A percentile compares a stretch with the other conserved stretches of the same genome.
Conservation (phyloP, 2,329 filamentous ascomycete species). For the Phoma sp. region DNA sequence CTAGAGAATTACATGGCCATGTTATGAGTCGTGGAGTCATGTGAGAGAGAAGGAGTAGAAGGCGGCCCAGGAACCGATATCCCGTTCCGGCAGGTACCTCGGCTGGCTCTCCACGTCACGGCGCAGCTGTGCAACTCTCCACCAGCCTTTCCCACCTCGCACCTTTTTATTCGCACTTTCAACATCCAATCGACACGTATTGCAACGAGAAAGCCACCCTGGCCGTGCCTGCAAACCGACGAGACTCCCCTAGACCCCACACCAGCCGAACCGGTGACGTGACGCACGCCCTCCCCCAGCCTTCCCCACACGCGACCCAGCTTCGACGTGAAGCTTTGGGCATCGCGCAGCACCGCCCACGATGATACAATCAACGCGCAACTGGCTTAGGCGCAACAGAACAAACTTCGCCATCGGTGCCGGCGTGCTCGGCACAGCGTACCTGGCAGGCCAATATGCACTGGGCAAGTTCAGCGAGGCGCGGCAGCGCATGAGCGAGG, state of each 20-base stretch:
- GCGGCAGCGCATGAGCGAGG: conserved; percentile 93
- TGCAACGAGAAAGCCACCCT: too few species aligned
- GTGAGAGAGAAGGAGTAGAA: background rate
- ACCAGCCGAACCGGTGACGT: background rate
- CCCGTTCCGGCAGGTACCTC: conserved; percentile 12
- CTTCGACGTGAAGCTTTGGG: conserved; percentile 7
- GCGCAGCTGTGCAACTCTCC: background rate
- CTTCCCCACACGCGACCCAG: conserved; percentile 11
- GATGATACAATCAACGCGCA: conserved; percentile 77
- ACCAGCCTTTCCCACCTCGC: background rate
- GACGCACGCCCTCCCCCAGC: background rate
- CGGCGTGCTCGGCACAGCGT: conserved; percentile 86
- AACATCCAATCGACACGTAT: background rate
- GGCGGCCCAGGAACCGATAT: background rate
- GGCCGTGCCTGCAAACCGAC: background rate
- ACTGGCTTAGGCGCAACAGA: conserved; percentile 91
- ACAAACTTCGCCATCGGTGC: conserved; percentile 87
- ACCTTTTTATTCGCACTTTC: background rate
- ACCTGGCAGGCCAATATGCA: conserved; percentile 92
- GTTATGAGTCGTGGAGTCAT: background rate
- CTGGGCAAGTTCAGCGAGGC: conserved; percentile 90
- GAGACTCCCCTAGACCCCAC: too few species aligned
- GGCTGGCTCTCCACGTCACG: conserved; percentile 8
- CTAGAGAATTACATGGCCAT: too few species aligned
- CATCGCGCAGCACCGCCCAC: background rate